Evolutionary conservation across 2,329 filamentous ascomycete species (phyloP).

Genomic region (Aspergillus candidus): DNA sequence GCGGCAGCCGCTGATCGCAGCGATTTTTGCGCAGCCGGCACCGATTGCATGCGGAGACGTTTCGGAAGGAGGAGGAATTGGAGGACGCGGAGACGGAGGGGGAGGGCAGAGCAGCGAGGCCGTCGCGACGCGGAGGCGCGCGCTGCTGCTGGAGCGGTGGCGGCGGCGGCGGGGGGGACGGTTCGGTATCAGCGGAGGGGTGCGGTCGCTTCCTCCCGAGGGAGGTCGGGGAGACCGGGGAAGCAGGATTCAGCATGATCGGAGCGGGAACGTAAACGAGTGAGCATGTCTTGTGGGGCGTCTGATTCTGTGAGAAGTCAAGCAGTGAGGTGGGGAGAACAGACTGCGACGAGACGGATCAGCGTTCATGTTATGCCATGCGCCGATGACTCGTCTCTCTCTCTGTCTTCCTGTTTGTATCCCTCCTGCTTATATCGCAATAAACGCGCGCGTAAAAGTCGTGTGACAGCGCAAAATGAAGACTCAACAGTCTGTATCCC

Average conservation of each 20-base stretch:
- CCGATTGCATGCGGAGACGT: conserved; percentile 90
- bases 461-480: conserved; percentile 3
- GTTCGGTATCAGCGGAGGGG: conserved; percentile 22
- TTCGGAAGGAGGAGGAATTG: conserved; percentile 57
- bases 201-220: conserved; percentile 34
- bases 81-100: conserved; percentile 20
- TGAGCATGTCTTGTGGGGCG: conserved; percentile 28
- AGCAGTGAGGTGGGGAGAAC: conserved; percentile 4
- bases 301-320: conserved; percentile 15
- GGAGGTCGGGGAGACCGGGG: conserved; percentile 26
- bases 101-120: conserved; percentile 16
- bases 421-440: conserved; percentile 4
- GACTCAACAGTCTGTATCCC: conserved; percentile 11
- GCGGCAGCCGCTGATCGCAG: conserved; percentile 87
- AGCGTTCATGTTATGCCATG: conserved; percentile 27
- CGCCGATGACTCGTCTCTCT: conserved; percentile 3
- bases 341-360: conserved; percentile 15
- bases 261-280: conserved; percentile 19
- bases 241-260: conserved; percentile 31
- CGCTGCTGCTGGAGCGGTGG: conserved; percentile 15
- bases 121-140: conserved; percentile 11
- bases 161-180: conserved; percentile 15
- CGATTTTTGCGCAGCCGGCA: conserved; percentile 89
- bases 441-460: conserved; percentile 2
- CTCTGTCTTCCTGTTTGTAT: background rate